Conservation (phyloP, 495 filamentous ascomycete genomes). For the Penicillium dipodomyicola region DNA sequence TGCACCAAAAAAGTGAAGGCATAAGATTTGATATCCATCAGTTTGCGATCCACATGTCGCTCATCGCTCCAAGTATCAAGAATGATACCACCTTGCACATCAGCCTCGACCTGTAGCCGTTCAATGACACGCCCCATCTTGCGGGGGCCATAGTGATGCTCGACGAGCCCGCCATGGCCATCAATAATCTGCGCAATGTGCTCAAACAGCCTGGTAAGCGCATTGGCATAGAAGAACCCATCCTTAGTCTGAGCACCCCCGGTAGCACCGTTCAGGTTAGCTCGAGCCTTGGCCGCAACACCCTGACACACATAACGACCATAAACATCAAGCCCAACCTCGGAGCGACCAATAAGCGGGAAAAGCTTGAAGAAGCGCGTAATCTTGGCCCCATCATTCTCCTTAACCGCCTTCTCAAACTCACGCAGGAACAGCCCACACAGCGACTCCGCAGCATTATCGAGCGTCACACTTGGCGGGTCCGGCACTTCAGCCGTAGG, state of each 20-base stretch:
- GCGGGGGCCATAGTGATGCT: conserved; percentile 85
- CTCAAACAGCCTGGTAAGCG: conserved; percentile 88
- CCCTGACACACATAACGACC: conserved; percentile 93
- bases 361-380: conserved; percentile 98
- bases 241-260: conserved; percentile 60
- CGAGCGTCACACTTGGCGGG: conserved; percentile 80
- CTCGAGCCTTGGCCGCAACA: conserved; percentile 76
- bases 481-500: conserved; percentile 95
- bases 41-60: conserved; percentile 71
- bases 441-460: conserved; percentile 79
- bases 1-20: conserved; percentile 96
- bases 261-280: conserved; percentile 65
- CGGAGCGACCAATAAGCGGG: conserved; percentile 84
- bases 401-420: conserved; percentile 87
- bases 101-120: conserved; percentile 86
- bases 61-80: conserved; percentile 95
- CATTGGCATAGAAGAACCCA: conserved; percentile 88
- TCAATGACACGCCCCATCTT: conserved; percentile 97
- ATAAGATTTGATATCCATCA: conserved; percentile 94
- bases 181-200: conserved; percentile 97
- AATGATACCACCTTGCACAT: conserved; percentile 96
- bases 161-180: conserved; percentile 82
- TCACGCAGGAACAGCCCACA: conserved; percentile 88
- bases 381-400: conserved; percentile 79
- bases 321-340: conserved; percentile 91